These are phyloP conservation scores for Penicillium capsulatum DNA, from an alignment of 2,329 filamentous ascomycete species.

Conservation along the genomic window DNA sequence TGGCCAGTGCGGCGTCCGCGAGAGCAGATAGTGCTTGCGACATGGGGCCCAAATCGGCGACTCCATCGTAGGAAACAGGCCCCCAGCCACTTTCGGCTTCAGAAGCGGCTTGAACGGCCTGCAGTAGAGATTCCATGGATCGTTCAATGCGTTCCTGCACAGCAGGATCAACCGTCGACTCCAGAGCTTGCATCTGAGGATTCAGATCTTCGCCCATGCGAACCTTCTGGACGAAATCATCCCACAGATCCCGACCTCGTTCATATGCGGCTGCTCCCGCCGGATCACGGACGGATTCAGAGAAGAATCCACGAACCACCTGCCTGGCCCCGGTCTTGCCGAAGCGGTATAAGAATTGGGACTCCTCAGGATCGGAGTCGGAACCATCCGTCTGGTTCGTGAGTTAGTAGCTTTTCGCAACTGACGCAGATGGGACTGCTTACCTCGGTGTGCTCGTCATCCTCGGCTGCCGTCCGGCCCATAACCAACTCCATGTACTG, in stretches of 20 bases:
- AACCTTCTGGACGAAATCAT: constrained; percentile 40
- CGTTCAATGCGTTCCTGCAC: constrained; percentile 23
- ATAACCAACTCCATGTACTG: constrained; percentile 19
- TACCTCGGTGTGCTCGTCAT: constrained; percentile 27
- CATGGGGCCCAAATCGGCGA: constrained; percentile 14
- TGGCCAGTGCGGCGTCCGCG: constrained; percentile 31
- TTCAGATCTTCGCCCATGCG: constrained; percentile 37
- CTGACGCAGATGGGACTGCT: neutral
- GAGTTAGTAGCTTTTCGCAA: neutral
- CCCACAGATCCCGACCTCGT: constrained; percentile 36
- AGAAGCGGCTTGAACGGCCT: constrained; percentile 26
- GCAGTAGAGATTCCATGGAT: constrained; percentile 26
- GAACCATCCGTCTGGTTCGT: constrained; percentile 28
- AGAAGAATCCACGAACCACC: constrained; percentile 34
- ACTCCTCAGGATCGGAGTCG: constrained; percentile 28
- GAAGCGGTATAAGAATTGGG: constrained; percentile 20
- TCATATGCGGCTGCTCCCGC: constrained; percentile 34
- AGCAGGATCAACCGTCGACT: constrained; percentile 22
- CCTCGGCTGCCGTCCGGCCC: constrained; percentile 19
- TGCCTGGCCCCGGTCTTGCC: constrained; percentile 21
- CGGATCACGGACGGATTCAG: constrained; percentile 32
- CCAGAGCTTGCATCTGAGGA: constrained; percentile 38
- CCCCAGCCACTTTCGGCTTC: constrained; percentile 7
- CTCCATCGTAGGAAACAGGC: constrained; percentile 6
- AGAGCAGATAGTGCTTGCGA: constrained; percentile 32